Base-by-base conservation (phyloP, 805 yeast species). In the Saccharomyces jurei region DNA sequence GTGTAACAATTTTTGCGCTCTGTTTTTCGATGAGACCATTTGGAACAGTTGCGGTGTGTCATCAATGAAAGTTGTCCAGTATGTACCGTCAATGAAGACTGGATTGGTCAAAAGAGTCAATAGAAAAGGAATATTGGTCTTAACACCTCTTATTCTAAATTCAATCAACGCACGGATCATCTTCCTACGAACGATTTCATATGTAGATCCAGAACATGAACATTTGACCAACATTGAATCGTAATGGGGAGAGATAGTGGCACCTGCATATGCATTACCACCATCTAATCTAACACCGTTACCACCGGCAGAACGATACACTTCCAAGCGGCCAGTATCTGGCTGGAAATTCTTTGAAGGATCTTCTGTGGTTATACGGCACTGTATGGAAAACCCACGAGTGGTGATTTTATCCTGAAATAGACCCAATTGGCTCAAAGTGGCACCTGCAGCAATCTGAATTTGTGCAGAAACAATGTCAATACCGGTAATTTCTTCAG, bases 261-360 rank as follows among this genome's bases (percentile, higher is more conserved):
- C 87, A 60, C 99, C 99, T 11, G 96, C 96, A 72, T 89, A 92
- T 3, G 97, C 97, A 71, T 92, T 92, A 75, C 98, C 98, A 77
- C 99, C 99, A 68, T 92, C 99, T 63, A 94, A 80, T 77, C 99
- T 85, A 50, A 94, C 97, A 73, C 99, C 99, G 69, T 94, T 94
- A 79, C 99, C 99, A 75, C 99, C 99, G 25, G 98, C 89, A 49
- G 97, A 90, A 73, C 98, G 84, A 78, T 92, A 92, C 49, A 92
- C 99, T 74, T 92, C 99, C 65, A 92, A 87, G 74, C 91, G 90
- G 70, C 99, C 99, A 2, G 98, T 94, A 71, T 92, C 99, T 14
- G 99, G 99, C 75, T 89, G 97, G 84, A 92, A 92, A 70, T 87
- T 89, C 77, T 91, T 91, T 52, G 96, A 70, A 11, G 99, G 98